Conservation (phyloP, 805 yeast species). For the Candida orba region DNA sequence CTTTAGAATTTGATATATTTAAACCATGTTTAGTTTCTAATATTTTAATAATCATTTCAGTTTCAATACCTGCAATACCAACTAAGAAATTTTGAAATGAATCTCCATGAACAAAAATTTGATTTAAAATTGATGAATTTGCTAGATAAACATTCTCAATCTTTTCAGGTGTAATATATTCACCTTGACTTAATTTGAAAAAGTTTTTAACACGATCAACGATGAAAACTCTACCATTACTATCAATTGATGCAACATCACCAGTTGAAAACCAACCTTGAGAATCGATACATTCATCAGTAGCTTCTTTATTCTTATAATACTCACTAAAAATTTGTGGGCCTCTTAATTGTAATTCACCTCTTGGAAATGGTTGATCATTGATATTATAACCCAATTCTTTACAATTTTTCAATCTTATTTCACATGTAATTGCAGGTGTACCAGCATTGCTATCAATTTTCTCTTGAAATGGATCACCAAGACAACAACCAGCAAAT, state of each 20-base stretch:
- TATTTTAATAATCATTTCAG: slow-evolving; percentile 23
- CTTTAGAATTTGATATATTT: slow-evolving; percentile 8
- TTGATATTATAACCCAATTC: slow-evolving; percentile 42
- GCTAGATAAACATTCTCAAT: slow-evolving; percentile 59
- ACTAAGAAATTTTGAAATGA: slow-evolving; percentile 49
- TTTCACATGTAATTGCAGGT: slow-evolving; percentile 42
- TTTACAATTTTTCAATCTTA: slow-evolving; percentile 53
- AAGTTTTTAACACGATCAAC: slow-evolving; percentile 75
- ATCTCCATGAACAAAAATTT: slow-evolving; percentile 60
- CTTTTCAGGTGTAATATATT: slow-evolving; percentile 69
- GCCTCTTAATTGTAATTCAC: slow-evolving; percentile 58
- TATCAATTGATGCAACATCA: slow-evolving; percentile 49
- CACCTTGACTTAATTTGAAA: slow-evolving; percentile 59
- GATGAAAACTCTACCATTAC: slow-evolving; percentile 47
- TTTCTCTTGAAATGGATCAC: slow-evolving; percentile 38
- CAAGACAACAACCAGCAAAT: slow-evolving; percentile 46
- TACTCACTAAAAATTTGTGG: slow-evolving; percentile 53
- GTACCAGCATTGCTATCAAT: slow-evolving; percentile 46
- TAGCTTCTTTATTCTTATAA: slow-evolving; percentile 47
- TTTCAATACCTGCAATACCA: slow-evolving; percentile 57
- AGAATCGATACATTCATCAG: slow-evolving; percentile 42
- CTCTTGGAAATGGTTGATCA: slow-evolving; percentile 37
- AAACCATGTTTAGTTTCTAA: slow-evolving; percentile 12
- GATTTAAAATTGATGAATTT: slow-evolving; percentile 42
- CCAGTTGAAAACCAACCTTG: slow-evolving; percentile 65